phyloP scores from a whole-genome alignment of 371 early-diverging fungal species.

The Nematocida sp. region DNA sequence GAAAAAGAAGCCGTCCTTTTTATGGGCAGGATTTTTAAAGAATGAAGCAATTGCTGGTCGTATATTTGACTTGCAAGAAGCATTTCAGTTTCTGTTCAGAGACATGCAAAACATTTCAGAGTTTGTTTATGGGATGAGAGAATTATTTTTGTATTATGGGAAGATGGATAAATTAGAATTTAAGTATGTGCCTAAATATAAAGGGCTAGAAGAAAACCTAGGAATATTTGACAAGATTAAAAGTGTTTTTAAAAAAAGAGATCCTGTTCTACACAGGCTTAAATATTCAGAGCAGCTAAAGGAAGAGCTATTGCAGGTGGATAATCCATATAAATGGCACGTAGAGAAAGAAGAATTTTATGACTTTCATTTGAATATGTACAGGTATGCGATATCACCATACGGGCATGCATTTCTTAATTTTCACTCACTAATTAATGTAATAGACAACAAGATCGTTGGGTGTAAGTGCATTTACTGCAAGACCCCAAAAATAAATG shows the following conservation, averaged over 20 bases:
- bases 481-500: neutral
- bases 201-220: neutral
- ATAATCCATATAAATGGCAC: slow-evolving; percentile 27
- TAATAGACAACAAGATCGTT: slow-evolving; percentile 22
- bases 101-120: slow-evolving; percentile 55
- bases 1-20: neutral
- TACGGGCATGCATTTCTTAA: slow-evolving; percentile 52
- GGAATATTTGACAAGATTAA: slow-evolving; percentile 6
- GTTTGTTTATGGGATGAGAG: slow-evolving; percentile 41
- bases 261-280: neutral
- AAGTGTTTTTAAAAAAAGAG: neutral
- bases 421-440: slow-evolving; percentile 50
- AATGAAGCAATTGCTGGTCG: slow-evolving; percentile 37
- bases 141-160: slow-evolving; percentile 38
- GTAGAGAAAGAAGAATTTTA: slow-evolving; percentile 39
- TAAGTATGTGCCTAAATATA: slow-evolving; percentile 12
- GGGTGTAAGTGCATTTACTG: slow-evolving; percentile 33
- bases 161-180: slow-evolving; percentile 27
- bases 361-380: slow-evolving; percentile 17
- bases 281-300: slow-evolving; percentile 6
- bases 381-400: slow-evolving; percentile 48
- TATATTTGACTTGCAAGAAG: slow-evolving; percentile 41
- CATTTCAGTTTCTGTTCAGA: slow-evolving; percentile 43
- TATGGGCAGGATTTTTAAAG: slow-evolving; percentile 25
- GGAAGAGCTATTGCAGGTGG: slow-evolving; percentile 6